Base-by-base conservation (phyloP, 768 basidiomycete genomes). In the Suillus occidentalis region DNA sequence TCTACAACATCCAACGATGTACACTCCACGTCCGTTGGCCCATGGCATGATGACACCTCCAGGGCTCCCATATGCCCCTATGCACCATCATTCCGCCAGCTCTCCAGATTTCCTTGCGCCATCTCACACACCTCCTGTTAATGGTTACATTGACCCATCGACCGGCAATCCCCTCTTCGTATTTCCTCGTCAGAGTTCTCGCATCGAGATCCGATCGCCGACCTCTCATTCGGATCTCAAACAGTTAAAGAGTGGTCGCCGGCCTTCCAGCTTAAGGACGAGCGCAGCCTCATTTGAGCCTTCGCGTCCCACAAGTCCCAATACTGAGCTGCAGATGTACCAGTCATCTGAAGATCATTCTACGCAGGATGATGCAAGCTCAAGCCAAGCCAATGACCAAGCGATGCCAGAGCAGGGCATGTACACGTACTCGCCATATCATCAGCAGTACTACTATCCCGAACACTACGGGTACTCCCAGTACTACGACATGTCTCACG, bases 121-220 rank as follows among this genome's bases (percentile, higher is more conserved):
- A 18, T 80, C 88, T 6, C 85, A 85, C 69, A 84, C 87, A 36
- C 89, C 87, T 56, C 86, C 87, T 5, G 71, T 85, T 69, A 86
- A 84, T 66, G 84, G 86, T 40, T 89, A 87, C 72, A 77, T 89
- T 62, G 89, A 91, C 72, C 87, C 88, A 8, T 67, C 82, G 10
- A 88, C 87, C 40, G 89, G 88, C 28, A 80, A 82, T 16, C 85
- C 90, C n/a, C 84, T 92, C 28, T 92, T 93, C 73, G 82, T 88
- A 5, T 86, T 89, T 71, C 89, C 91, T 40, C 85, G 90, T 22
- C 87, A 90, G 73, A 85, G 84, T 64, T 84, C 87, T 25, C 88
- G 90, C 57, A 77, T 93, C 63, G 87, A 91, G 76, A 93, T 93
- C 60, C 89, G 91, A 65, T 85, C 89, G 14, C 91, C 86, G 2